Evolutionary conservation across 192 early-diverging fungal genomes (phyloP), one percentile per base, ranked within the genome.

Genomic region (Entomortierella chlamydospora): DNA sequence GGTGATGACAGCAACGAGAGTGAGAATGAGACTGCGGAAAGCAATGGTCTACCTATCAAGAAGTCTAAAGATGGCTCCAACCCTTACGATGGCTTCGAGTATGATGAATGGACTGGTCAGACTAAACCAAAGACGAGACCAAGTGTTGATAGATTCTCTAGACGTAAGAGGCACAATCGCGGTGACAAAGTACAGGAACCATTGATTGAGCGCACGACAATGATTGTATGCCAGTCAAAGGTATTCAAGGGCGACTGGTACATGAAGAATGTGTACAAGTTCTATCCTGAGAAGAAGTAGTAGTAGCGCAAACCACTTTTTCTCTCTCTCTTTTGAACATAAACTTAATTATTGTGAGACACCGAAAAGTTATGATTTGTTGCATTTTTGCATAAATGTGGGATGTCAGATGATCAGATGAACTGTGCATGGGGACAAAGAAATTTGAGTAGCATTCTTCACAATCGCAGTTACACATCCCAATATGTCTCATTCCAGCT

Each of bases 241-340:
- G 76, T 56, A 12, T 79, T 79, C 57, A 79, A 79, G 31, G 76
- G 76, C 1, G 68, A 79, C 23, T 79, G 54, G 67, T 79, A 79
- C 43, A 79, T 79, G 76, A 79, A 79, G 58, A 79, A 79, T 29
- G 57, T 79, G 0, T 79, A 79, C 62, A 77, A 77, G 54, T 77
- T 62, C 12, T 25, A 62, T 23, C 53, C 42, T 0, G 61, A 62
- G 51, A 34, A 57, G 18, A 28, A 42, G 58, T 56, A 31, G 23
- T 5, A 41, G 18, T 7, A 30, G 29, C 2, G 18, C 6, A 56
- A 26, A 30, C 6, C 29, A 47, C 45, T 47, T 47, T 47, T 12
- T 47, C 15, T 47, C 2, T 47, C 15, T 20, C 15, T 47, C 20
- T 47, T 47, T 12, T 47, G 20, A 41, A n/a, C n/a, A n/a, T n/a